Conservation (phyloP, 208 protist genomes). For the Balamuthia mandrillaris region DNA sequence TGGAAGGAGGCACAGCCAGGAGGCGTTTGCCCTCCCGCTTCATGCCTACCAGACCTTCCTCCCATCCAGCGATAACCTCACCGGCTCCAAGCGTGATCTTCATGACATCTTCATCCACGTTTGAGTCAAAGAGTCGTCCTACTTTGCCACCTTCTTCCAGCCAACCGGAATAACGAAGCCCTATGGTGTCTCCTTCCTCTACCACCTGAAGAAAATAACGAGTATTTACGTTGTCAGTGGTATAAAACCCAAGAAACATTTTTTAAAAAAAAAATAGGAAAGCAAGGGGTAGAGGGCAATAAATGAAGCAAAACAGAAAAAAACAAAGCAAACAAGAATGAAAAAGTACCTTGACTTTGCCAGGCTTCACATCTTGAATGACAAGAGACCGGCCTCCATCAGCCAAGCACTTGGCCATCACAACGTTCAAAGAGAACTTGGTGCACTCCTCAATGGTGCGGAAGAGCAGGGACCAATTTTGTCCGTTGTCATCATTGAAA, state of each 20-base stretch:
- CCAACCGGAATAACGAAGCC: too few species aligned
- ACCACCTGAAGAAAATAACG: not conserved
- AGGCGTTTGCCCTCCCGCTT: not conserved
- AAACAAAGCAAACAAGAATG: too few species aligned
- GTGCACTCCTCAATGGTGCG: not conserved
- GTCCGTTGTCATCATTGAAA: not conserved
- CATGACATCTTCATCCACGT: too few species aligned
- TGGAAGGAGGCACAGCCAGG: not conserved
- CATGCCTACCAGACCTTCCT: conserved; percentile 19
- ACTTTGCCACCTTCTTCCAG: too few species aligned
- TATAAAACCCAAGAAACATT: too few species aligned
- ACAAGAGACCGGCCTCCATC: not conserved
- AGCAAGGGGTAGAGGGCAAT: too few species aligned
- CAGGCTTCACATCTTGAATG: not conserved
- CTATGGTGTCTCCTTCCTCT: too few species aligned
- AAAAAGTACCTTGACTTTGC: too few species aligned
- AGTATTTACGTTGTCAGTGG: not conserved
- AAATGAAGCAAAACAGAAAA: too few species aligned
- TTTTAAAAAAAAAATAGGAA: too few species aligned
- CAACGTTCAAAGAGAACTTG: conserved; percentile 5
- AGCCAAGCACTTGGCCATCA: not conserved
- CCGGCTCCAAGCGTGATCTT: too few species aligned
- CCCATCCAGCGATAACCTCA: conserved; percentile 7
- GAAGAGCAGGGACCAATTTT: conserved; percentile 17
- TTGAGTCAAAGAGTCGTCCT: too few species aligned